Base-by-base conservation (phyloP, 2,329 filamentous ascomycete genomes). In the Pseudofabraea citricarpa region DNA sequence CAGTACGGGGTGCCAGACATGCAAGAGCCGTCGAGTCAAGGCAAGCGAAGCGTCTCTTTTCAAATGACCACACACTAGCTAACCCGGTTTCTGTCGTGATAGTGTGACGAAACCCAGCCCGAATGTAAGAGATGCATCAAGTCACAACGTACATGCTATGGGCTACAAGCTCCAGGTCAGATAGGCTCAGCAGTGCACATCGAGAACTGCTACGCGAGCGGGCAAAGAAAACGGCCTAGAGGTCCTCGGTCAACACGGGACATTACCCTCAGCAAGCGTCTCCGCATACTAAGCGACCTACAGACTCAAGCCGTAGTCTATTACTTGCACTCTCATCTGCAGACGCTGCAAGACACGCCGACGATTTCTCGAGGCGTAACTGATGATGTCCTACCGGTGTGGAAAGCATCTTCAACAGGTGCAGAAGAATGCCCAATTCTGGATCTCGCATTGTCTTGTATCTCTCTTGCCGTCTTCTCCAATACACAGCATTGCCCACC, bases 131-230 rank as follows among this genome's bases (percentile, higher is more conserved):
- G 52, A 48, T 59, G 56, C 27, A 36, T 36, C 10, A 55, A 57
- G 41, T 51, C 57, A 24, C n/a, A 44, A 16, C 51, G 58, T 19
- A 33, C 48, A 26, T 61, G 58, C 41, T 21, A 55, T 26, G 48
- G 45, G 13, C 27, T 20, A 15, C 16, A 40, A n/a, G n/a, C n/a
- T n/a, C 31, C 18, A n/a, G 42, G 21, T 37, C 20, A 41, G 38
- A 26, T 31, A 45, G 15, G 43, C 43, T 46, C 50, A 22, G 43
- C 46, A 13, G 40, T 60, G 27, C 55, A 61, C 31, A 21, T 48
- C 26, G 60, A 62, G 41, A 62, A 60, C 22, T 33, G 21, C 5
- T 62, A 58, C 36, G 59, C 57, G 35, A 59, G 55, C 31, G 60
- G 60, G 4, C 37, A 51, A 23, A 45, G 18, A n/a, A 62, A 61